Base-by-base conservation (phyloP, 164 flowering plant species). In the Aristolochia fimbriata region DNA sequence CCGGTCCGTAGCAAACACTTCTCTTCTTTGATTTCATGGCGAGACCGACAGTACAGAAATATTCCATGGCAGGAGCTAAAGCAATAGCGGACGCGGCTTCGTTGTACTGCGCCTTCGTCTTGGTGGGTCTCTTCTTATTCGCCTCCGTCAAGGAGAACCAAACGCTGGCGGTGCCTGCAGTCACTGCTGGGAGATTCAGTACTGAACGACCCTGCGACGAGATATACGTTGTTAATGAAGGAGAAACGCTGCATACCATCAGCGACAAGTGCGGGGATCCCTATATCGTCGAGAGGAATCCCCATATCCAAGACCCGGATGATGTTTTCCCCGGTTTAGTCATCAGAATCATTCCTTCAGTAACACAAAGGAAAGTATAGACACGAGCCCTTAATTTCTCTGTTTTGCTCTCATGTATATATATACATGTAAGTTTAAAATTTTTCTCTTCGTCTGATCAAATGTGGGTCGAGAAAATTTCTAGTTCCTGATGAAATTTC, bases 281-380 rank as follows among this genome's bases (percentile, higher is more conserved):
- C 3, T 77, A 24, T 48, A 77, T 77, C 2, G 74, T 77, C 5
- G 78, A 77, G 68, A 55, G 63, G 63, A 77, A 77, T 27, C 81
- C 81, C 7, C 76, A 73, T 59, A 69, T 73, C 45, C 61, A 69
- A 43, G 76, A 73, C 57, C 67, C 72, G 14, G 76, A 77, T 62
- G 81, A 77, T 72, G 78, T 77, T 31, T 77, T 77, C 56, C 81
- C 81, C 17, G 81, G 81, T n/a, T 57, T 77, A 14, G 81, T 77
- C 5, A 74, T 77, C 53, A 30, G 33, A 20, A 56, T 56, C 59
- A 23, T n/a, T 3, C 4, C 17, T 37, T 37, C 43, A 37, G 5
- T 27, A 37, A 37, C 10, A 37, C 1, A 3, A n/a, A 37, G 12
- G 43, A 7, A 37, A 37, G 43, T 37, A 37, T 37, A 37, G 12